Conservation (phyloP, 306 rosid genomes). For the Malus asiatica region DNA sequence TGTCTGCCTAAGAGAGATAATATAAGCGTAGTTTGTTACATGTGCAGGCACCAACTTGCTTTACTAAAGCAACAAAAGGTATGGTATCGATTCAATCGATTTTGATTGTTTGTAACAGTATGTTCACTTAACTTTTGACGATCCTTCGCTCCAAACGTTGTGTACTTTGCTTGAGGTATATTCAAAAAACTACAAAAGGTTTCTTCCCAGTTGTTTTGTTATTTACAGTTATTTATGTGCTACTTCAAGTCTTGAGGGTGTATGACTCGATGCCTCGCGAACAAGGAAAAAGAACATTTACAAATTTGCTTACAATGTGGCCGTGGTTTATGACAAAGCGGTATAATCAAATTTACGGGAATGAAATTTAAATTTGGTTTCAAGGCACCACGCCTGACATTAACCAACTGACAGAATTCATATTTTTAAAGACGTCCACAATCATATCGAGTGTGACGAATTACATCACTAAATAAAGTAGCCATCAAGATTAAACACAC, state of each 20-base stretch:
- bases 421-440: constrained; percentile 9
- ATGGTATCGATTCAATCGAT: constrained; percentile 21
- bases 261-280: too few relatives aligned
- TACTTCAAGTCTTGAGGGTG: too few relatives aligned
- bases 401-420: too few relatives aligned
- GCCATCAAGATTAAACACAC: not conserved
- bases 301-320: not conserved
- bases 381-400: too few relatives aligned
- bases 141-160: not conserved
- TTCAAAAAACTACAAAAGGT: not conserved
- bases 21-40: not conserved
- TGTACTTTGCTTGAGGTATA: not conserved
- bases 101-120: constrained; percentile 37
- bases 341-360: too few relatives aligned
- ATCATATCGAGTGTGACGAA: constrained; percentile 14
- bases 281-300: not conserved
- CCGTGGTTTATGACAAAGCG: not conserved
- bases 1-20: too few relatives aligned
- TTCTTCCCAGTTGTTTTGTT: not conserved
- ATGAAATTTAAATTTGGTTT: too few relatives aligned
- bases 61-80: constrained; percentile 17
- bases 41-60: constrained; percentile 7
- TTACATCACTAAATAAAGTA: constrained; percentile 6
- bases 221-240: not conserved
- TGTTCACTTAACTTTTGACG: constrained; percentile 4